phyloP scores from a whole-genome alignment of 148 eudicot species.

The Vaccinium darrowii region DNA sequence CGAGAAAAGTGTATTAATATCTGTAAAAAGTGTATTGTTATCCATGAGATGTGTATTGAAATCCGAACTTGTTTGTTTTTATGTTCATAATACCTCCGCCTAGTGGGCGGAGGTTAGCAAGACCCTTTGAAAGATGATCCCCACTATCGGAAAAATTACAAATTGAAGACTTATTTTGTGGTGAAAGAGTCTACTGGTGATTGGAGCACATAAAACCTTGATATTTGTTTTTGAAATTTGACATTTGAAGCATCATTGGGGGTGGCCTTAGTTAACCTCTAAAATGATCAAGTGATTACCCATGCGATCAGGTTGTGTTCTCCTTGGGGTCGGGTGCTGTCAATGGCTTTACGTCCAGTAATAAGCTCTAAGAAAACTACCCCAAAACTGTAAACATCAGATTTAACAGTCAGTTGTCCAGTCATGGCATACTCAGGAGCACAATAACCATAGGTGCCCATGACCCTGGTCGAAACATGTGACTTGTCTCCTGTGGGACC shows the following conservation, averaged over 20 bases:
- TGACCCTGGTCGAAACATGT: constrained; percentile 30
- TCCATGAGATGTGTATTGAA: too few relatives aligned
- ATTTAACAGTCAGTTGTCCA: constrained; percentile 27
- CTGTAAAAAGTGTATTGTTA: too few relatives aligned
- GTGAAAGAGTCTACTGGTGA: not conserved
- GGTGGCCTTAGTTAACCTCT: not conserved
- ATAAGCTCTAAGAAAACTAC: constrained; percentile 31
- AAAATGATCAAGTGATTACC: constrained; percentile 18
- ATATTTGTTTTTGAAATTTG: too few relatives aligned
- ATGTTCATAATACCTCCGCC: too few relatives aligned
- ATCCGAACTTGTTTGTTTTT: too few relatives aligned
- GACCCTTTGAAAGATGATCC: not conserved
- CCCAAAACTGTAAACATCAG: constrained; percentile 29
- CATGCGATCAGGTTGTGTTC: constrained; percentile 24
- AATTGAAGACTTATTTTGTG: not conserved
- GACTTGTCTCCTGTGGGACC: constrained; percentile 30
- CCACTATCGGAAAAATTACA: not conserved
- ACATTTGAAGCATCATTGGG: not conserved
- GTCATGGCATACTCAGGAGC: constrained; percentile 30
- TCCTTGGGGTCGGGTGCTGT: constrained; percentile 21
- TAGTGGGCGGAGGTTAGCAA: too few relatives aligned
- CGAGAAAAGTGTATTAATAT: too few relatives aligned
- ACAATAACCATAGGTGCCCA: constrained; percentile 33
- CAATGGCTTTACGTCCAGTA: constrained; percentile 30
- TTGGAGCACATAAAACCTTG: too few relatives aligned